Evolutionary conservation across 371 early-diverging fungal species (phyloP), one percentile per base, ranked within the genome.

Genomic region (Apophysomyces trapeziformis): DNA sequence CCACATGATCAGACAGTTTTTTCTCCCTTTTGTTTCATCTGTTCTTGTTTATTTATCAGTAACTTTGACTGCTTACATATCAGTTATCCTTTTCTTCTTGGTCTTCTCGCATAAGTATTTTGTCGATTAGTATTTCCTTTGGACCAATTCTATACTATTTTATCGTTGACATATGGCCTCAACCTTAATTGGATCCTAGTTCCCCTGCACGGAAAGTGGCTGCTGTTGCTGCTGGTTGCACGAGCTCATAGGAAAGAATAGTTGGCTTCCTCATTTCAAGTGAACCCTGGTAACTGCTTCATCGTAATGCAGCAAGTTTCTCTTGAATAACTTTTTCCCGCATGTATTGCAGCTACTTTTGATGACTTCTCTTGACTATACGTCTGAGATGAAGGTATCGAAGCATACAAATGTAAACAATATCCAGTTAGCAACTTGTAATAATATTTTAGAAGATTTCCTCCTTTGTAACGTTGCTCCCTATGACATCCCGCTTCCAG

Each of bases 161-260:
- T 82, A 47, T 82, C 87, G 14, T 70, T 87, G 18, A 63, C 69
- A 45, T 78, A 79, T 57, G 84, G 85, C 32, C 74, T 76, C 65
- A 88, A 88, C 70, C 67, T 88, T 56, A 87, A 88, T 68, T 87
- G 86, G 65, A 72, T 79, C 46, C 67, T 87, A 41, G 80, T 82
- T 57, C 82, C 85, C 32, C 86, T 67, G 80, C 85, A 68, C 75
- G 81, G 73, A 75, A 71, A 70, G 39, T 45, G 36, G 38, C 36
- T 36, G 9, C 11, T 41, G 39, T 41, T 16, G 39, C 56, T 37
- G 43, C 35, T 35, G 6, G 43, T 26, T 26, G 35, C 61, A 35
- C 68, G 58, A 63, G 26, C 26, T 16, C 58, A 57, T 60, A 14
- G 44, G 16, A 59, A 7, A 41, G 60, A 14, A 18, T 58, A 78